phyloP scores from a whole-genome alignment of 139 green algal genomes.

The Desmodesmus armatus region DNA sequence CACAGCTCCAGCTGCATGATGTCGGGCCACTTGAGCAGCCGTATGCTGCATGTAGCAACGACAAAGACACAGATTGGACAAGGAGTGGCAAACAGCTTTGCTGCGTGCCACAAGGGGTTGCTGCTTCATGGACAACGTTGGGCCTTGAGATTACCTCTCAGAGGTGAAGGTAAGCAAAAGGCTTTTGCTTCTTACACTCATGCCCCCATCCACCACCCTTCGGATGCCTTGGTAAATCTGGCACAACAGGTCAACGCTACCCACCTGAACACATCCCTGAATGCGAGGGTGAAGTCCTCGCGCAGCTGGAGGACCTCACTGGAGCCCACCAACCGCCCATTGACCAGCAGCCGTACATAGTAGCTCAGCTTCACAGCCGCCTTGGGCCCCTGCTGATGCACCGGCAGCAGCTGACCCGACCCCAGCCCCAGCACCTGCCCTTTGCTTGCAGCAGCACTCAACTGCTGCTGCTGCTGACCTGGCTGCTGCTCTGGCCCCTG shows the following conservation, averaged over 20 bases:
- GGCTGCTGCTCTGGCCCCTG: neutral
- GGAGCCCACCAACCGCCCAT: slow-evolving; percentile 56
- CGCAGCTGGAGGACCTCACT: slow-evolving; percentile 41
- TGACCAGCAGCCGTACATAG: slow-evolving; percentile 61
- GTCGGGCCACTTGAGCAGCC: slow-evolving; percentile 62
- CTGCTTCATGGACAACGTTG: no score
- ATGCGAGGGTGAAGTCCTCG: slow-evolving; percentile 59
- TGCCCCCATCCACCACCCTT: neutral
- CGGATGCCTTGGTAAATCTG: neutral
- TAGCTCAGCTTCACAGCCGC: slow-evolving; percentile 47
- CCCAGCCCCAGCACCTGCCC: neutral
- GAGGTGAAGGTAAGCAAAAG: no score
- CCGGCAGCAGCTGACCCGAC: slow-evolving; percentile 11
- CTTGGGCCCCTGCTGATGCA: slow-evolving; percentile 6
- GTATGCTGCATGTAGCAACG: slow-evolving; percentile 44
- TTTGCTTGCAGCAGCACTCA: neutral
- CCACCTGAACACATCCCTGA: slow-evolving; percentile 70
- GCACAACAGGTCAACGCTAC: no score
- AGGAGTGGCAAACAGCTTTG: no score
- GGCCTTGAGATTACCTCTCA: no score
- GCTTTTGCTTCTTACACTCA: neutral
- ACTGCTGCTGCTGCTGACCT: neutral
- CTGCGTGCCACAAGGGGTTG: no score
- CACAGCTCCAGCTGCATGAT: slow-evolving; percentile 59
- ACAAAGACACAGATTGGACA: neutral